Conservation (phyloP, 306 rosid species). For the Prosopis cineraria region DNA sequence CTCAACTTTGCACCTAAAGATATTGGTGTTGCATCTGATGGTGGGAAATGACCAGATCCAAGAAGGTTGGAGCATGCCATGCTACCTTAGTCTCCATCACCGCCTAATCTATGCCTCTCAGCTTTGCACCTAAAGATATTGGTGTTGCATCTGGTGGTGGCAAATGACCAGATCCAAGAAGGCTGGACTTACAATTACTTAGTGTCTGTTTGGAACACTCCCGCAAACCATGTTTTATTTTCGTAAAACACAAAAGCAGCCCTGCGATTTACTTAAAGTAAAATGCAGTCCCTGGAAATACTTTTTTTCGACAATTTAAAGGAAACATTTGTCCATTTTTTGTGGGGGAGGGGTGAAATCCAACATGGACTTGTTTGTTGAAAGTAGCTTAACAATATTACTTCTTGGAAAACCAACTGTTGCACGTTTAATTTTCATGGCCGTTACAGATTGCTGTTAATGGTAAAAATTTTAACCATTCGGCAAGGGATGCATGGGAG, state of each 20-base stretch:
- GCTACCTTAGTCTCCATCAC: neutral
- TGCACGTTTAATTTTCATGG: constrained; percentile 23
- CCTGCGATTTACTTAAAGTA: too few relatives aligned
- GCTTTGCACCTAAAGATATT: neutral
- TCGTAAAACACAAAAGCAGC: too few relatives aligned
- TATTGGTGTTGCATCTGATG: neutral
- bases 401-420: constrained; percentile 25
- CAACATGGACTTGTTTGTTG: neutral
- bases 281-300: too few relatives aligned
- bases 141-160: neutral
- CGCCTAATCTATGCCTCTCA: neutral
- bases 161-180: too few relatives aligned
- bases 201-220: neutral
- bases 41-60: neutral
- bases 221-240: too few relatives aligned
- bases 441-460: constrained; percentile 77
- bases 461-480: constrained; percentile 86
- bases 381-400: constrained; percentile 4
- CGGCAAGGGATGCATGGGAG: constrained; percentile 99
- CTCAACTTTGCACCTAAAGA: neutral
- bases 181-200: too few relatives aligned
- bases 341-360: constrained; percentile 13
- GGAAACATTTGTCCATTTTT: neutral
- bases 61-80: too few relatives aligned
- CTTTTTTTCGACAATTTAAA: neutral